phyloP scores from a whole-genome alignment of 2,329 filamentous ascomycete species.

The Scleromitrula shiraiana region DNA sequence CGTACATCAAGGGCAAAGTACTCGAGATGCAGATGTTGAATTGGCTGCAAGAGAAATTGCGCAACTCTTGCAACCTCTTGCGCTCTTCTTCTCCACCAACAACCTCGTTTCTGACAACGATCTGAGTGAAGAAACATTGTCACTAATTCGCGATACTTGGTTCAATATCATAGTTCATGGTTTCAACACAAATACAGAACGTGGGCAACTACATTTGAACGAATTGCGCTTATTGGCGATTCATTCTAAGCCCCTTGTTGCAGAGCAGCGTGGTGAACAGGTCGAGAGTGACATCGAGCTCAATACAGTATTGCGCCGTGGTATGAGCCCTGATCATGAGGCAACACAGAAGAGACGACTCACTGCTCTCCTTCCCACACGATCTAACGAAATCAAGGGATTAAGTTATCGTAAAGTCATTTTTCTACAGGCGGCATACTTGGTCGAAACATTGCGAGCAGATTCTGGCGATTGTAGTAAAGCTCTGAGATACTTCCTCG shows the following conservation, averaged over 20 bases:
- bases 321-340: slow-evolving; percentile 72
- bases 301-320: slow-evolving; percentile 84
- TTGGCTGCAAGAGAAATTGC: slow-evolving; percentile 80
- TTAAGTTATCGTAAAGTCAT: slow-evolving; percentile 86
- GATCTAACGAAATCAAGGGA: slow-evolving; percentile 68
- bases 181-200: slow-evolving; percentile 66
- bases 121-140: slow-evolving; percentile 60
- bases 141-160: slow-evolving; percentile 84
- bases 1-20: slow-evolving; percentile 63
- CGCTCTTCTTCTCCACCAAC: slow-evolving; percentile 67
- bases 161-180: slow-evolving; percentile 97
- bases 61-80: slow-evolving; percentile 80
- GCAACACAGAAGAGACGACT: slow-evolving; percentile 74
- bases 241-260: slow-evolving; percentile 78
- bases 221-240: slow-evolving; percentile 80
- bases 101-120: slow-evolving; percentile 40
- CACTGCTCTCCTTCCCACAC: slow-evolving; percentile 63
- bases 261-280: slow-evolving; percentile 81
- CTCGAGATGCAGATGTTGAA: slow-evolving; percentile 70
- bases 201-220: slow-evolving; percentile 62
- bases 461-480: slow-evolving; percentile 85
- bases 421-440: slow-evolving; percentile 82
- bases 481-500: slow-evolving; percentile 86
- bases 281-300: slow-evolving; percentile 95
- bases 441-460: slow-evolving; percentile 83